These are phyloP conservation scores for Hygrophila difformis DNA, from an alignment of 257 asterid species.

Conservation along the genomic window DNA sequence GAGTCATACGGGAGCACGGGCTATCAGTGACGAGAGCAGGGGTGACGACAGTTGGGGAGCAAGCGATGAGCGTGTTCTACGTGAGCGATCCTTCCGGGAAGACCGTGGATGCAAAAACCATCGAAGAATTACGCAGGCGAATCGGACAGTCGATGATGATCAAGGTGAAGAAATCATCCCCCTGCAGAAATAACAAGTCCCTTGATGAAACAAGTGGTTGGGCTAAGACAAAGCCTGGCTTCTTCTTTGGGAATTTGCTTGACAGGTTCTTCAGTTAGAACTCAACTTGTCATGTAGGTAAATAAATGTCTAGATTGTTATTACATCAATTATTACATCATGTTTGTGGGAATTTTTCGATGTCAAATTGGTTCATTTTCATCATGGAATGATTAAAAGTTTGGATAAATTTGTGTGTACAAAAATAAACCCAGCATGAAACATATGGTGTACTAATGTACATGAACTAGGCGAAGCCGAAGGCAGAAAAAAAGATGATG, in stretches of 20 bases:
- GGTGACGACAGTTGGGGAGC: constrained; percentile 75
- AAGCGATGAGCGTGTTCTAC: constrained; percentile 72
- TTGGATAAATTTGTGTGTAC: too few relatives aligned
- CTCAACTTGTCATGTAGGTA: too few relatives aligned
- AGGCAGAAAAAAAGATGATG: too few relatives aligned
- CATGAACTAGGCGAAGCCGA: too few relatives aligned
- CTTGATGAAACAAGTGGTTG: constrained; percentile 46
- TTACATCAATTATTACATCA: too few relatives aligned
- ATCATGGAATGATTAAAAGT: too few relatives aligned
- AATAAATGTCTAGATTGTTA: too few relatives aligned
- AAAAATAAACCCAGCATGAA: too few relatives aligned
- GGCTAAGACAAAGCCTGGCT: constrained; percentile 62
- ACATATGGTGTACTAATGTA: too few relatives aligned
- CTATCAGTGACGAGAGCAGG: constrained; percentile 89
- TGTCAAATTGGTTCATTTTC: too few relatives aligned
- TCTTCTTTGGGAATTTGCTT: constrained; percentile 73
- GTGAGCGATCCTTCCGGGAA: constrained; percentile 83
- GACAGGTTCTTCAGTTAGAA: constrained; percentile 49
- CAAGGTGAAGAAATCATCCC: constrained; percentile 68
- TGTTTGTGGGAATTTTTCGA: too few relatives aligned
- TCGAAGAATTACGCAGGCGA: constrained; percentile 66
- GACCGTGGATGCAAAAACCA: constrained; percentile 56
- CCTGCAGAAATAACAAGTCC: constrained; percentile 24
- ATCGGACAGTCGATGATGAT: constrained; percentile 84
- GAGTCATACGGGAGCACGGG: constrained; percentile 81